These are phyloP conservation scores for Anastatica hierochuntica DNA, from an alignment of 345 rosid species.

Conservation along the genomic window DNA sequence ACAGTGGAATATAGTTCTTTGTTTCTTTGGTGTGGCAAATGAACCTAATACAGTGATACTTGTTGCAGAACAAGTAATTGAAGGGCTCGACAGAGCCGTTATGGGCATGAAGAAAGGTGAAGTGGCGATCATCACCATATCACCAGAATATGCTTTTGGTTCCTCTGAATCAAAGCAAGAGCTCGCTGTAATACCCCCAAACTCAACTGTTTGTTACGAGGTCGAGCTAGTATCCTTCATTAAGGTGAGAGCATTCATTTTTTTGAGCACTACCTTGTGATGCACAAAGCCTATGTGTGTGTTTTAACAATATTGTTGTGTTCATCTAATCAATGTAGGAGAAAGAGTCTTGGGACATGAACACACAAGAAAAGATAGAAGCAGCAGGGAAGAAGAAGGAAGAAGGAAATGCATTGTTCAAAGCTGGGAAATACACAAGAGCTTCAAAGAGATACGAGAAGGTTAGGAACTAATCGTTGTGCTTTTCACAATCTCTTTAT, in stretches of 20 bases:
- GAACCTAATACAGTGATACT: not conserved
- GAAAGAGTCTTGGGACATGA: constrained; percentile 97
- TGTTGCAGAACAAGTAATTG: constrained; percentile 74
- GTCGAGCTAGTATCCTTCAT: constrained; percentile 65
- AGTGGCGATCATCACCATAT: constrained; percentile 55
- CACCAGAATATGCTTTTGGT: constrained; percentile 84
- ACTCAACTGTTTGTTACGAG: constrained; percentile 62
- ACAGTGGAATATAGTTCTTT: not conserved
- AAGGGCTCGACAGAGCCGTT: constrained; percentile 85
- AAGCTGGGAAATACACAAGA: constrained; percentile 61
- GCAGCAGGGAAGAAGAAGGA: constrained; percentile 89
- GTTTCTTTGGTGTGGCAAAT: too few relatives aligned
- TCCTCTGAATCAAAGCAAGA: constrained; percentile 61
- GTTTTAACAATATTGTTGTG: too few relatives aligned
- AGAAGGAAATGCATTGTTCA: constrained; percentile 76
- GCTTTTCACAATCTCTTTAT: too few relatives aligned
- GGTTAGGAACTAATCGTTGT: constrained; percentile 24
- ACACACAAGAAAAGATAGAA: constrained; percentile 77
- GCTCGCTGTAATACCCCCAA: constrained; percentile 61
- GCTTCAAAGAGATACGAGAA: constrained; percentile 92
- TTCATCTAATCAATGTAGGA: too few relatives aligned
- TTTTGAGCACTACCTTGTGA: not conserved
- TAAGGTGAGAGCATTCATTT: constrained; percentile 51
- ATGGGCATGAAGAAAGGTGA: constrained; percentile 89
- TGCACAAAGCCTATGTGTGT: not conserved